Evolutionary conservation across 2,329 filamentous ascomycete species (phyloP).

Genomic region (Myriosclerotinia scirpicola): DNA sequence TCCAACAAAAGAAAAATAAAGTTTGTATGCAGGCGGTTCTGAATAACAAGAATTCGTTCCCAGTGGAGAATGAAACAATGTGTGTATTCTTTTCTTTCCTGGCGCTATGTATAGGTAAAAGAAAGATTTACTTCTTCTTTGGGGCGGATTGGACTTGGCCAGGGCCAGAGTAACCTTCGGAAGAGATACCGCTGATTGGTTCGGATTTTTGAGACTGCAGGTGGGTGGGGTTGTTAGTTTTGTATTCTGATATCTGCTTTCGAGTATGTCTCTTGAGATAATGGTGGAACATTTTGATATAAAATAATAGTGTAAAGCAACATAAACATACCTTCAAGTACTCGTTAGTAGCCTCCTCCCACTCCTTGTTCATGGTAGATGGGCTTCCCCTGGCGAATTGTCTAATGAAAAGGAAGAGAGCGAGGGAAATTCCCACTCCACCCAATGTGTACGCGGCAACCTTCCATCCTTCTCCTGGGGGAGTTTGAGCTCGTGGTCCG

Average conservation of each 20-base stretch:
- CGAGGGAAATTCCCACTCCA: conserved; percentile 65
- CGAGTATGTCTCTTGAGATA: background rate
- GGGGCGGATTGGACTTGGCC: conserved; percentile 66
- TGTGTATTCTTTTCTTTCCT: conserved; percentile 16
- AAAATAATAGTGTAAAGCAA: background rate
- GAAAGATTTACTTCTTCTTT: conserved; percentile 35
- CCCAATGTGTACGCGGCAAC: conserved; percentile 71
- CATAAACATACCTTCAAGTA: conserved; percentile 73
- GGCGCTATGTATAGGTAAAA: conserved; percentile 15
- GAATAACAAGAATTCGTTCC: conserved; percentile 7
- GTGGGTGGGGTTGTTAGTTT: conserved; percentile 21
- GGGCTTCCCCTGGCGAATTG: conserved; percentile 70
- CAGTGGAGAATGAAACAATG: background rate
- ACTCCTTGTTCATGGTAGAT: conserved; percentile 92
- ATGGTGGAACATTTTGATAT: background rate
- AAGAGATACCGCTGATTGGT: conserved; percentile 80
- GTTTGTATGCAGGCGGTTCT: conserved; percentile 11
- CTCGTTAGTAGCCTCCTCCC: conserved; percentile 93
- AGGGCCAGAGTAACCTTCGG: conserved; percentile 74
- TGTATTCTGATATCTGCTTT: background rate
- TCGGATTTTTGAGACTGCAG: conserved; percentile 77
- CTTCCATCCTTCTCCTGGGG: conserved; percentile 81
- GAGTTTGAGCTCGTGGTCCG: conserved; percentile 79
- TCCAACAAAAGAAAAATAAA: conserved; percentile 15
- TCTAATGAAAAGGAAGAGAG: conserved; percentile 72